These are phyloP conservation scores for Gaertneriomyces semiglobifer DNA, from an alignment of 192 early-diverging fungal genomes.

Conservation along the genomic window DNA sequence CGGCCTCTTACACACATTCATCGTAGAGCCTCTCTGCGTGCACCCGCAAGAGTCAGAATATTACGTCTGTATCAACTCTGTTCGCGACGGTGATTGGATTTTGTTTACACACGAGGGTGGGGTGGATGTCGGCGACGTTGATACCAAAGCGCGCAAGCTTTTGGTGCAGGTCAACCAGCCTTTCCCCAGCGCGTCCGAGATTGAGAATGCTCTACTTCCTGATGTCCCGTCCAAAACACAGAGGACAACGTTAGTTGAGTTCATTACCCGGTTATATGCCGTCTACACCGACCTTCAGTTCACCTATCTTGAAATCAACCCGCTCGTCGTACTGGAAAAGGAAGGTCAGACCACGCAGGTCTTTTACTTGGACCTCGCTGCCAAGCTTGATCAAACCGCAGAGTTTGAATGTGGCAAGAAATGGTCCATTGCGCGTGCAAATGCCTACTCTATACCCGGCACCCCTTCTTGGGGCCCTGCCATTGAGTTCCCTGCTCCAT, in stretches of 20 bases:
- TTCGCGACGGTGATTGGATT: slow-evolving; percentile 92
- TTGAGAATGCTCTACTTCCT: slow-evolving; percentile 54
- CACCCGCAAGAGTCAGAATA: slow-evolving; percentile 91
- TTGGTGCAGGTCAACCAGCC: slow-evolving; percentile 74
- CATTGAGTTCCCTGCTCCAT: slow-evolving; percentile 97
- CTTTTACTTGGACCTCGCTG: slow-evolving; percentile 92
- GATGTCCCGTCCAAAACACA: slow-evolving; percentile 37
- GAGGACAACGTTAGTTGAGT: slow-evolving; percentile 78
- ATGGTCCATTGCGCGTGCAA: slow-evolving; percentile 85
- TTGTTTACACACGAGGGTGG: slow-evolving; percentile 98
- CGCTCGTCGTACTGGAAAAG: slow-evolving; percentile 85
- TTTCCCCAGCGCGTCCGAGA: slow-evolving; percentile 66
- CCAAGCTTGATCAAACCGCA: slow-evolving; percentile 97
- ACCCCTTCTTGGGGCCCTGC: slow-evolving; percentile 72
- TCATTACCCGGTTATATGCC: slow-evolving; percentile 87
- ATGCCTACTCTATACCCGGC: slow-evolving; percentile 44
- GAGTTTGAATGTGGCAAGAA: slow-evolving; percentile 95
- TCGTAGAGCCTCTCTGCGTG: slow-evolving; percentile 92
- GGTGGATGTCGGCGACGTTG: slow-evolving; percentile 97
- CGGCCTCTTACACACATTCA: slow-evolving; percentile 89
- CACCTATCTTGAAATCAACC: slow-evolving; percentile 99
- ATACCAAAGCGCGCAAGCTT: slow-evolving; percentile 89
- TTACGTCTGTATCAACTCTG: slow-evolving; percentile 95
- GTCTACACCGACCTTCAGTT: slow-evolving; percentile 97
- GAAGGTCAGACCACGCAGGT: slow-evolving; percentile 60